Evolutionary conservation across 495 filamentous ascomycete genomes (phyloP).

Genomic region (Penicillium soppii): DNA sequence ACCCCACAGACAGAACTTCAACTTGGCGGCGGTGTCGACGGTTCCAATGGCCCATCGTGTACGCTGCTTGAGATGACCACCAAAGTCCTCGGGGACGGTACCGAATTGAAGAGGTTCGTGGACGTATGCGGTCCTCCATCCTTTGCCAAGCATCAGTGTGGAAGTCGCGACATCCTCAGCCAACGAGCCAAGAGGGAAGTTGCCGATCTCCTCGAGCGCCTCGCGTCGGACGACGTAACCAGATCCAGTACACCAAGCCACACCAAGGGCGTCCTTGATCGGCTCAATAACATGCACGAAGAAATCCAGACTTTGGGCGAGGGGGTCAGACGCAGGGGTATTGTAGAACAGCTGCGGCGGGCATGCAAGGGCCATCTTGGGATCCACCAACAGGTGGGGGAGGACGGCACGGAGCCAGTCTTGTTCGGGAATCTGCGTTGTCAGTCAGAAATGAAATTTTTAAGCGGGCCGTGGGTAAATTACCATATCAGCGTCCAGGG

Average conservation of each 20-base stretch:
- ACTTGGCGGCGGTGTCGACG: slow-evolving; percentile 42
- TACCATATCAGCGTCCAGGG: slow-evolving; percentile 56
- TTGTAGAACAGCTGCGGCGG: slow-evolving; percentile 59
- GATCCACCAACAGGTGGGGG: slow-evolving; percentile 48
- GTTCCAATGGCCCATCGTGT: slow-evolving; percentile 50
- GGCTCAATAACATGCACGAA: slow-evolving; percentile 51
- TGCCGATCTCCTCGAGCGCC: slow-evolving; percentile 51
- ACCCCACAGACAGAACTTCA: slow-evolving; percentile 47
- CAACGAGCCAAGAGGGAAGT: slow-evolving; percentile 47
- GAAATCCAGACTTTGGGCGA: slow-evolving; percentile 46
- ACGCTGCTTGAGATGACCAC: slow-evolving; percentile 51
- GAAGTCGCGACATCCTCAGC: slow-evolving; percentile 54
- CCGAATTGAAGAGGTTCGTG: slow-evolving; percentile 54
- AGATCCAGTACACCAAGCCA: slow-evolving; percentile 54
- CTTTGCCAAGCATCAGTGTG: slow-evolving; percentile 44
- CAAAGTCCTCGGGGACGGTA: slow-evolving; percentile 47
- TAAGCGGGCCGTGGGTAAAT: slow-evolving; percentile 8
- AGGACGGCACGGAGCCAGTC: slow-evolving; percentile 52
- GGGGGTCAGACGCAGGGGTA: slow-evolving; percentile 47
- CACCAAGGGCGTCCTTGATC: slow-evolving; percentile 49
- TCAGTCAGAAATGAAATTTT: slow-evolving; percentile 4
- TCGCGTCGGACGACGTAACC: slow-evolving; percentile 49
- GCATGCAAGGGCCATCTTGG: slow-evolving; percentile 48
- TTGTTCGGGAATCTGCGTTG: slow-evolving; percentile 45
- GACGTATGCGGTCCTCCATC: slow-evolving; percentile 52